Base-by-base conservation (phyloP, 306 rosid species). In the Crotalaria pallida region DNA sequence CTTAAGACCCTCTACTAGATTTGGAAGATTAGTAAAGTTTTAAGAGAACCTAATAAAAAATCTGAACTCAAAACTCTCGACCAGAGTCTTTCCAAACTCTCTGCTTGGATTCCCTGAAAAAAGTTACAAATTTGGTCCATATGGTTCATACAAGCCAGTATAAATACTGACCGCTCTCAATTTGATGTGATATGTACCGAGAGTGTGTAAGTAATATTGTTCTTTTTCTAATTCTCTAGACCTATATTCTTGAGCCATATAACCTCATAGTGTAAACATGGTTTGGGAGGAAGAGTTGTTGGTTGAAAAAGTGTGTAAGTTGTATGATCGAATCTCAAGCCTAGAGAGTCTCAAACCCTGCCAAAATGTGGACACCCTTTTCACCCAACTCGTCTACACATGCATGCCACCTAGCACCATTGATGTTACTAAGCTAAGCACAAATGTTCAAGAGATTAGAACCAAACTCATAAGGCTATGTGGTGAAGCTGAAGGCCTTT, bases 291-390 rank as follows among this genome's bases (percentile, higher is more conserved):
- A 87, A 68, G 93, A 93, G 58, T 31, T 61, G 6, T 47, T 93
- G 80, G 71, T 88, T 9, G 84, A 79, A 41, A 77, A 77, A 67
- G 86, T 93, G 0, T 58, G 83, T 50, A 67, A 73, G 2, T 62
- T 93, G 47, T 88, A 83, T 43, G 73, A 79, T 8, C 85, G 88
- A 84, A 88, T 93, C 72, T 82, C 88, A 16, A 29, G 79, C 22
- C 92, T 93, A 0, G 83, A 83, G 16, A 72, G 68, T 70, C 96
- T 90, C n/a, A 89, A 88, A 70, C 98, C 98, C 33, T 80, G 85
- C 75, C 74, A 90, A 29, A 71, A 93, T 82, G 96, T 93, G 77
- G 85, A 93, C 98, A 89, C 40, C 7, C 91, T 93, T 48, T 90
- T 93, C 85, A 90, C 89, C 8, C 34, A 88, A 50, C 86, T 92